phyloP scores from a whole-genome alignment of 129 eudicot genomes.

The Mikania micrantha region DNA sequence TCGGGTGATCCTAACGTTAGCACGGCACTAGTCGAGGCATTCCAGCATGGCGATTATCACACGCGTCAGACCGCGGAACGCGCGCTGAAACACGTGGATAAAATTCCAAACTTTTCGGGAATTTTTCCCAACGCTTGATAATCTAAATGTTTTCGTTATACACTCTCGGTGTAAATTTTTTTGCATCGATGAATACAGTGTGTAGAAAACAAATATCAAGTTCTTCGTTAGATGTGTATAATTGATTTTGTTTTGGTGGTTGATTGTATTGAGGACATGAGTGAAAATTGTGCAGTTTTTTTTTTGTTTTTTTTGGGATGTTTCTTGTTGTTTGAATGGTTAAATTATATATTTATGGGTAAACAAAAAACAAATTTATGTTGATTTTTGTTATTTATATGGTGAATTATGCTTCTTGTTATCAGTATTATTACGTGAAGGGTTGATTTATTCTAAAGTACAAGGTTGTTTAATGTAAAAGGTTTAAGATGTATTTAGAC shows the following conservation, averaged over 20 bases:
- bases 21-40: conserved; percentile 86
- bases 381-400: neutral
- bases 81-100: conserved; percentile 75
- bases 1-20: conserved; percentile 67
- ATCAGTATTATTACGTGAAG: no score
- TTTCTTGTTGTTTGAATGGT: neutral
- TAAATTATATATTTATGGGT: neutral
- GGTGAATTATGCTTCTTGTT: neutral
- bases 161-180: conserved; percentile 16
- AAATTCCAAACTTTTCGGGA: conserved; percentile 86
- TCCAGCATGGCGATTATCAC: conserved; percentile 74
- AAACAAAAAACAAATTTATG: neutral
- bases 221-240: conserved; percentile 25
- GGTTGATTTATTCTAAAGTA: no score
- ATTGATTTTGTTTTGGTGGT: conserved; percentile 24
- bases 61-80: conserved; percentile 93
- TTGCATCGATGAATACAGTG: conserved; percentile 3
- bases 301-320: neutral
- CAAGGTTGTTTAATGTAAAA: no score
- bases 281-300: conserved; percentile 29
- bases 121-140: conserved; percentile 45
- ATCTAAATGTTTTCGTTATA: conserved; percentile 25
- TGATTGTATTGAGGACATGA: conserved; percentile 22
- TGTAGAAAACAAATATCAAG: conserved; percentile 18
- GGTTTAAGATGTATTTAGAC: no score